Evolutionary conservation across 495 filamentous ascomycete genomes (phyloP), one percentile per base, ranked within the genome.

Genomic region (Lophiostoma macrostomum): DNA sequence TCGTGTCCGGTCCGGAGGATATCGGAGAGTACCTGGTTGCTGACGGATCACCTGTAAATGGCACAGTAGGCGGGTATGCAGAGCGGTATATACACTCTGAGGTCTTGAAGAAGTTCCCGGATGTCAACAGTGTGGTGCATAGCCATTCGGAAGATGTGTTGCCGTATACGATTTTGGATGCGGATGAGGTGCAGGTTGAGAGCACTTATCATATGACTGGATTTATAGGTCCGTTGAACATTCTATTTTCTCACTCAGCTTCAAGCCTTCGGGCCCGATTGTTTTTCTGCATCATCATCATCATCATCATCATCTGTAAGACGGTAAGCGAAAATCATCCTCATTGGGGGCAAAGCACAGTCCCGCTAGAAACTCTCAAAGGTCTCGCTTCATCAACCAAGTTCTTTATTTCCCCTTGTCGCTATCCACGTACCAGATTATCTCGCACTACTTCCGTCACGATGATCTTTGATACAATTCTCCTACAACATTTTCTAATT

Each of bases 51-150:
- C 52, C 62, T 0, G 52, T 65, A 16, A 57, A 61, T 45, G 24
- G 41, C 5, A 53, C 56, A 28, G 44, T 42, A 10, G 42, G 48
- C 34, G 39, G 30, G 5, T 67, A 56, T 46, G 36, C 50, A 5
- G 66, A 69, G 42, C 60, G 66, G 18, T 67, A 61, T 55, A 69
- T 69, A 42, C 66, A 69, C 43, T 43, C 47, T 49, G 74, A 76
- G 58, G 68, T 78, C 6, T 69, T 73, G 44, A 75, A 73, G 48
- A 59, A 63, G 16, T 76, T 68, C 49, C 48, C 65, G 0, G 52
- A 62, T 6, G 57, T 77, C 13, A 71, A 70, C 40, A 58, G 65
- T 31, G 69, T 76, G 0, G 60, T 75, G 1, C 76, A 80, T 57
- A 70, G 68, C 43, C 76, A 80, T 48, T 51, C 68, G 0, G 56